A percentile compares a stretch with the other conserved stretches of the same genome.
phyloP scores from a whole-genome alignment of 192 early-diverging fungal species.

The Entrophospora sp. region DNA sequence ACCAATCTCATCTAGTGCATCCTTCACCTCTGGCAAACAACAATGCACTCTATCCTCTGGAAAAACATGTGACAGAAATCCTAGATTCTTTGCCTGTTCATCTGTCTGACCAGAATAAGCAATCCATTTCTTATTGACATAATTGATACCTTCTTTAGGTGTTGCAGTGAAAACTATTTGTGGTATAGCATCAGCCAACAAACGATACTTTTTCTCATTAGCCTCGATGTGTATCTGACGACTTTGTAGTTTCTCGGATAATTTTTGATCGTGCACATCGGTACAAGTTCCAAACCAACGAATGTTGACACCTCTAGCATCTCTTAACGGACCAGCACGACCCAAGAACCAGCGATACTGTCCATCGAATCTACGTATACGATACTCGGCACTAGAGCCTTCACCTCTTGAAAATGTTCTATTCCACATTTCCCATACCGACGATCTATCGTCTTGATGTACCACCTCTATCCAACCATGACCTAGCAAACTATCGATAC shows the following conservation, averaged over 20 bases:
- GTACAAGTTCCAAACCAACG: slow-evolving; percentile 52
- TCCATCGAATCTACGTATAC: slow-evolving; percentile 46
- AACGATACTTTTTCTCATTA: slow-evolving; percentile 50
- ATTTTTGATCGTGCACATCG: slow-evolving; percentile 47
- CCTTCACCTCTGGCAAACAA: slow-evolving; percentile 34
- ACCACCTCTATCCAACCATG: slow-evolving; percentile 35
- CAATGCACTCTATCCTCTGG: slow-evolving; percentile 40
- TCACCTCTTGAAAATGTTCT: slow-evolving; percentile 38
- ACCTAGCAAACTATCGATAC: slow-evolving; percentile 35
- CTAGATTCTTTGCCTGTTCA: slow-evolving; percentile 39
- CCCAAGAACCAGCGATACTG: slow-evolving; percentile 45
- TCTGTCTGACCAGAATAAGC: slow-evolving; percentile 41
- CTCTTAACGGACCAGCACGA: slow-evolving; percentile 40
- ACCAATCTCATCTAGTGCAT: slow-evolving; percentile 25
- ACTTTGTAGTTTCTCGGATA: slow-evolving; percentile 34
- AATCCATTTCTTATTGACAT: slow-evolving; percentile 49
- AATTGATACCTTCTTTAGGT: slow-evolving; percentile 40
- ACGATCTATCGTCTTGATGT: slow-evolving; percentile 40
- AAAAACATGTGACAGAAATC: slow-evolving; percentile 49
- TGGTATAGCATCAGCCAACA: slow-evolving; percentile 49
- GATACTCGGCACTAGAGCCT: slow-evolving; percentile 42
- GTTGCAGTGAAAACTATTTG: slow-evolving; percentile 51
- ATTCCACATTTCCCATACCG: slow-evolving; percentile 34
- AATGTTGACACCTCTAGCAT: slow-evolving; percentile 41
- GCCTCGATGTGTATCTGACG: slow-evolving; percentile 43